phyloP scores from a whole-genome alignment of 176 grass and related monocot species.

The Urochloa ruziziensis region DNA sequence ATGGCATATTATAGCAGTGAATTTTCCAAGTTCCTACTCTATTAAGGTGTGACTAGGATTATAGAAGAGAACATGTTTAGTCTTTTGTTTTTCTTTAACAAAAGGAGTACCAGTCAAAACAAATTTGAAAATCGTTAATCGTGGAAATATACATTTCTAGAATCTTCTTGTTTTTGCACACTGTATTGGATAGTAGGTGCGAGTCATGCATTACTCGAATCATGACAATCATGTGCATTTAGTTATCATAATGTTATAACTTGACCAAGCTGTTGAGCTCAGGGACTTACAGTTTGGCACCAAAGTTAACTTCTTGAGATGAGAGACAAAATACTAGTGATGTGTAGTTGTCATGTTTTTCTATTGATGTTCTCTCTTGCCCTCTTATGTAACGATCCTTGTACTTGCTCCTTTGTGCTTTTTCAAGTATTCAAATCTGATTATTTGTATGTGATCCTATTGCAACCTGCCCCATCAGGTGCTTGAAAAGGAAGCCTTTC shows the following conservation, averaged over 20 bases:
- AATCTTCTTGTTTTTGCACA: background rate
- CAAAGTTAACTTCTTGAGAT: background rate
- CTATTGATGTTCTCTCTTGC: background rate
- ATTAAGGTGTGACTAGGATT: background rate
- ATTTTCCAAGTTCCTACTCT: background rate
- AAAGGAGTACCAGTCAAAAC: background rate
- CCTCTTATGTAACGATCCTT: background rate
- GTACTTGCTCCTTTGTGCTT: background rate
- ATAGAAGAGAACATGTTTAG: background rate
- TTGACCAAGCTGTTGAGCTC: background rate
- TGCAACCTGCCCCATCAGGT: conserved; percentile 46
- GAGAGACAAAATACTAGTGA: background rate
- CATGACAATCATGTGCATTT: background rate
- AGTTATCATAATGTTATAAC: background rate
- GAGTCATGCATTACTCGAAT: background rate
- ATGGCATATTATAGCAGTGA: background rate
- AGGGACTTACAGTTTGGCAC: background rate
- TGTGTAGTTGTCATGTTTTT: background rate
- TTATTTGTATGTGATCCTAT: background rate
- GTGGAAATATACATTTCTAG: background rate
- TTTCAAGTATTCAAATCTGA: background rate
- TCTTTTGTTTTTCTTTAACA: background rate
- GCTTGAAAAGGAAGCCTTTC: conserved; percentile 80
- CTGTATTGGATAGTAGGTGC: background rate
- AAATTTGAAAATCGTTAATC: background rate